Evolutionary conservation across 805 yeast genomes (phyloP), one percentile per base, ranked within the genome.

Genomic region (Kuraishia floccosa): DNA sequence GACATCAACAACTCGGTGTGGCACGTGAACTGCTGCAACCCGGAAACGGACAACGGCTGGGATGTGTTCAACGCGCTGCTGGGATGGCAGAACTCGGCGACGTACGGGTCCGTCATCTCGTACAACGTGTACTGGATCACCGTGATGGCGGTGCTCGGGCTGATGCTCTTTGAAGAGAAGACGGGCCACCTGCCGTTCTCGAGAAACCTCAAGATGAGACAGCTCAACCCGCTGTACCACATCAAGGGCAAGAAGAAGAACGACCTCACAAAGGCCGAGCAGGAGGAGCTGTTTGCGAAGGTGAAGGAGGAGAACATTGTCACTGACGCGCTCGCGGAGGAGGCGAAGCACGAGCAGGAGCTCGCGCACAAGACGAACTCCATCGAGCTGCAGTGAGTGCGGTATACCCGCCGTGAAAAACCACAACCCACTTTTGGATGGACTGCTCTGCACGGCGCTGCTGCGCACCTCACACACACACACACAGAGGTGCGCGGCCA

Each of bases 21-120:
- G 87, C 98, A 89, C 60, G 93, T 89, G 38, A 86, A 89, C 68
- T 89, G 96, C 63, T 89, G 97, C 65, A 86, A 86, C 58, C 96
- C 96, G 28, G 87, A 80, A 56, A 64, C 68, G 36, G 89, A 80
- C 58, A 76, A 78, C 44, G 97, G 96, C 62, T 89, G 97, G 97
- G 95, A 86, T 70, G 76, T 89, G 38, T 89, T 89, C 69, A 89
- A 89, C 50, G 84, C 96, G 17, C 56, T 89, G 35, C 64, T 89
- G 40, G 98, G 97, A 39, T 89, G 98, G 98, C 95, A 86, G 63
- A 89, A 89, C 60, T 72, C 94, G 32, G 97, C 96, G 36, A 85
- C 94, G 41, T 71, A 83, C 52, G 95, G 96, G 35, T 84, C 96
- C 4, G 87, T 89, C 36, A 60, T 89, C 32, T 72, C 87, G 30